Evolutionary conservation across 192 early-diverging fungal species (phyloP), one percentile per base, ranked within the genome.

Genomic region (Rhizophagus sp.): DNA sequence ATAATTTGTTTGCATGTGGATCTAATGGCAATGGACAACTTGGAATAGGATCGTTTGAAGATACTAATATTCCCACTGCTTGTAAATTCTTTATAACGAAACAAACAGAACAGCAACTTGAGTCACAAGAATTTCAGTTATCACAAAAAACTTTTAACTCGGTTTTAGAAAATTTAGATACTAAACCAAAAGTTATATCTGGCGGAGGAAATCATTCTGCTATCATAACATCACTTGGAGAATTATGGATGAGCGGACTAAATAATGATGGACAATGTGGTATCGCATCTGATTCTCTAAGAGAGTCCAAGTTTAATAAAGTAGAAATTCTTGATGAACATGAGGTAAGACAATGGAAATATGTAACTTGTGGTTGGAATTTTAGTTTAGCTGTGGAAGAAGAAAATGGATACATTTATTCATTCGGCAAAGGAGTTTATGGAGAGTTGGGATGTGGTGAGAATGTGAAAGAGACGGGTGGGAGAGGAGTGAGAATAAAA

Each of bases 201-300:
- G 89, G 90, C n/a, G 93, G 93, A n/a, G 89, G 91, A 4, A 94
- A 94, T 79, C 93, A 94, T 79, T 84, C 91, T 3, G 89, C 88
- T 1, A n/a, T 90, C 17, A 81, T 91, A 22, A 85, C 86, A 2
- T 49, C 30, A 12, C 30, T 66, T 11, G 83, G 87, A n/a, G 61
- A 49, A 24, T 62, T 92, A 52, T 84, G 82, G 71, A 83, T 87
- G 80, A 79, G 78, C 1, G 91, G 91, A 19, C 79, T 79, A 73
- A 90, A 92, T 73, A 82, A 79, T 24, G 79, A 84, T 22, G 81
- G 84, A n/a, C 89, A 92, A 71, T 81, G 87, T 33, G 84, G 84
- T 27, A 33, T 82, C 67, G 34, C 34, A 36, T 69, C 19, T 8
- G 1, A 36, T 50, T 71, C 80, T 7, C 57, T 44, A 68, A 67